phyloP scores from a whole-genome alignment of 768 basidiomycete genomes.

The Mycena rosella region DNA sequence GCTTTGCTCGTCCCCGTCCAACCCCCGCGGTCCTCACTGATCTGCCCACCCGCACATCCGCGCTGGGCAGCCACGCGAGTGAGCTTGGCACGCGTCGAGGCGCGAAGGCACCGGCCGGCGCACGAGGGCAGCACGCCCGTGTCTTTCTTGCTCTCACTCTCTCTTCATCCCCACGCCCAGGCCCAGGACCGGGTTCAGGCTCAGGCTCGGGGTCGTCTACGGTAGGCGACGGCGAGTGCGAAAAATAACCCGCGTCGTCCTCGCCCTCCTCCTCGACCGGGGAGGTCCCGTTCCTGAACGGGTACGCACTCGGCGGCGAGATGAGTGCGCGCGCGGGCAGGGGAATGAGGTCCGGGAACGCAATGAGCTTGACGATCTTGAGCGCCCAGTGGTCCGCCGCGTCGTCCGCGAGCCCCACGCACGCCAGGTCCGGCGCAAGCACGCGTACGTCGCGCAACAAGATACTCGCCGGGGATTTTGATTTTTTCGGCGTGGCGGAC shows the following conservation, averaged over 20 bases:
- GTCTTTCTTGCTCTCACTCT: not conserved
- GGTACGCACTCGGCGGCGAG: not conserved
- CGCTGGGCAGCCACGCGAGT: constrained; percentile 11
- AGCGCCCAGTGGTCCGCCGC: constrained; percentile 78
- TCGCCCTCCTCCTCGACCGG: constrained; percentile 38
- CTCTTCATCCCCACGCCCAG: no score
- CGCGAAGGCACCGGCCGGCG: constrained; percentile 30
- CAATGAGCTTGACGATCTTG: constrained; percentile 83
- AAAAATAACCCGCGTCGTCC: constrained; percentile 72
- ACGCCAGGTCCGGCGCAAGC: constrained; percentile 78
- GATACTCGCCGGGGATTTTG: constrained; percentile 53
- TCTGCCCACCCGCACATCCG: not conserved
- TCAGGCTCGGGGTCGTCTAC: constrained; percentile 20
- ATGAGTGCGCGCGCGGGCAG: constrained; percentile 6
- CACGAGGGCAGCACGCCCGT: constrained; percentile 16
- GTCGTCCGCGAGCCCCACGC: constrained; percentile 80
- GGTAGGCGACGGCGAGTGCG: constrained; percentile 61
- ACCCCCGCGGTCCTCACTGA: constrained; percentile 16
- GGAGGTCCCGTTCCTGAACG: not conserved
- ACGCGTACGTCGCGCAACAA: constrained; percentile 70
- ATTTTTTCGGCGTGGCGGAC: no score
- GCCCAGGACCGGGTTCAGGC: constrained; percentile 40
- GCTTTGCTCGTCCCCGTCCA: no score
- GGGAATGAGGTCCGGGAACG: constrained; percentile 79
- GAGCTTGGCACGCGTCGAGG: constrained; percentile 23